These are phyloP conservation scores for Fraxinus floribunda DNA, from an alignment of 305 asterid genomes.

Conservation along the genomic window DNA sequence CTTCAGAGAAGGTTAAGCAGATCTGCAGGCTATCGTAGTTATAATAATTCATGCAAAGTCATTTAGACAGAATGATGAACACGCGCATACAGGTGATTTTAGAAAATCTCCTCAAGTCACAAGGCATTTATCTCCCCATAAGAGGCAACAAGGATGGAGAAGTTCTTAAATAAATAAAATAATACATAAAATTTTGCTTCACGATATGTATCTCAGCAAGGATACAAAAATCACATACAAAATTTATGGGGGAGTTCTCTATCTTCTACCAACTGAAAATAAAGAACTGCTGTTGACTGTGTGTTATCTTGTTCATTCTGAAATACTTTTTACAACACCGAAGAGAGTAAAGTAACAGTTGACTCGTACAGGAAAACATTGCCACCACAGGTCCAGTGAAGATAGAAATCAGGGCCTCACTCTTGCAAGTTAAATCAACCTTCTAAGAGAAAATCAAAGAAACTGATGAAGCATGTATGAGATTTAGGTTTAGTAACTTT, in stretches of 20 bases:
- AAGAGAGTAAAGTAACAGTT: not conserved
- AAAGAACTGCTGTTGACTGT: not conserved
- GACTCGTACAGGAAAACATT: not conserved
- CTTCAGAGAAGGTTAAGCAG: not conserved
- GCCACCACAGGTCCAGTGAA: not conserved
- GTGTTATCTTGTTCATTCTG: not conserved
- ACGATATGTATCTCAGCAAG: not conserved
- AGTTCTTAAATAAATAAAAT: not conserved
- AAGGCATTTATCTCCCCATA: conserved; percentile 1
- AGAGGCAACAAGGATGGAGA: not conserved
- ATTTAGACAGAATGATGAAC: not conserved
- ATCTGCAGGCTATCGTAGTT: not conserved
- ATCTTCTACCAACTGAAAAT: not conserved
- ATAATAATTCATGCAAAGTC: not conserved
- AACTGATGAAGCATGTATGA: not conserved
- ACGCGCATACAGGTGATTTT: not conserved
- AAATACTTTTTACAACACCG: not conserved
- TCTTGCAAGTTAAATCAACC: not conserved
- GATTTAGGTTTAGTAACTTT: not conserved
- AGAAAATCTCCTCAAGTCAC: not conserved
- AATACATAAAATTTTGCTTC: not conserved
- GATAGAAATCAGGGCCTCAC: not conserved
- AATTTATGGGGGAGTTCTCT: not conserved
- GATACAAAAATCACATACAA: not conserved
- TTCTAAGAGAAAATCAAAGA: not conserved